These are phyloP conservation scores for Candida jianshihensis DNA, from an alignment of 805 yeast genomes.

Conservation along the genomic window DNA sequence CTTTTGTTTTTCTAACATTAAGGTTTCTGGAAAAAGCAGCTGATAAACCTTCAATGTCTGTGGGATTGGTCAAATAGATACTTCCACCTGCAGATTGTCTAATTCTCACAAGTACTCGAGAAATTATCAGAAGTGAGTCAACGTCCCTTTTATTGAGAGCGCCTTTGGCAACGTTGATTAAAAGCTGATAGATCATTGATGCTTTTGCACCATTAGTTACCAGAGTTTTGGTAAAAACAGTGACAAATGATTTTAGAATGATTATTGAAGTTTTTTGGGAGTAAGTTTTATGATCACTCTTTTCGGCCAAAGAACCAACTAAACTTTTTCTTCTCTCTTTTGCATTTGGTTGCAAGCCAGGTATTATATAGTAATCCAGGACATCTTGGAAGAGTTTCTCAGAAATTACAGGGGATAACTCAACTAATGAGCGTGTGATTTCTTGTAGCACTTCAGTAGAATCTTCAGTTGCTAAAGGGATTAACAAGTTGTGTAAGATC, in stretches of 20 bases:
- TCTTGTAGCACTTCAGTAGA: slow-evolving; percentile 25
- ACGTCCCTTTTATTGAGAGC: slow-evolving; percentile 30
- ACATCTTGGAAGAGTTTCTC: slow-evolving; percentile 12
- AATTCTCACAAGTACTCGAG: slow-evolving; percentile 47
- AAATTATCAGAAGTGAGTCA: slow-evolving; percentile 37
- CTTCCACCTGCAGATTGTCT: slow-evolving; percentile 39
- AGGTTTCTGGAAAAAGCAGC: slow-evolving; percentile 48
- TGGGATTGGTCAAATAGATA: slow-evolving; percentile 44
- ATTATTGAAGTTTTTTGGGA: slow-evolving; percentile 10
- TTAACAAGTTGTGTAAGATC: slow-evolving; percentile 12
- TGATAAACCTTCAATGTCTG: slow-evolving; percentile 61
- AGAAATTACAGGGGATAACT: slow-evolving; percentile 9
- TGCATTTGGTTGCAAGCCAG: slow-evolving; percentile 12
- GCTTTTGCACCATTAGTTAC: slow-evolving; percentile 23
- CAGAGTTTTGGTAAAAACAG: slow-evolving; percentile 21
- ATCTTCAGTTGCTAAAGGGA: slow-evolving; percentile 11
- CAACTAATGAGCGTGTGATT: slow-evolving; percentile 23
- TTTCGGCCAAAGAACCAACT: slow-evolving; percentile 7
- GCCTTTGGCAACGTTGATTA: slow-evolving; percentile 26
- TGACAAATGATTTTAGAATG: slow-evolving; percentile 20
- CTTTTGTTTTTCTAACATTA: slow-evolving; percentile 20
- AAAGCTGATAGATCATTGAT: slow-evolving; percentile 17
- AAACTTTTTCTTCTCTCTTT: slow-evolving; percentile 23
- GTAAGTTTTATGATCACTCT: slow-evolving; percentile 1
- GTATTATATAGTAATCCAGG: slow-evolving; percentile 18